Base-by-base conservation (phyloP, 2,329 filamentous ascomycete genomes). In the Spiromastix sp. region DNA sequence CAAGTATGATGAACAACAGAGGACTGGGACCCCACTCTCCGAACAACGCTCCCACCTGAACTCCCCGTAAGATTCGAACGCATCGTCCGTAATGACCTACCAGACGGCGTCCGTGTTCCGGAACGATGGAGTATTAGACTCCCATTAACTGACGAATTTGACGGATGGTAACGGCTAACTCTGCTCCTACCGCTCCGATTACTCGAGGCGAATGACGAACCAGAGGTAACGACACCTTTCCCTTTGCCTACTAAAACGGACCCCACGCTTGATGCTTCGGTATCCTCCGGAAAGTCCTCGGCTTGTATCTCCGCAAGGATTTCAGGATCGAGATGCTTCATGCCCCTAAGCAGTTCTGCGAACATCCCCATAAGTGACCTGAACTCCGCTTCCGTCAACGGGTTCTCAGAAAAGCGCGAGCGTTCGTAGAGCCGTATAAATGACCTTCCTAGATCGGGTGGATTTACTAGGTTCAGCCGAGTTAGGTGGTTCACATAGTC, bases 371-470 rank as follows among this genome's bases (percentile, higher is more conserved):
- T 95, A 19, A 95, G 65, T 15, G 71, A 63, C 24, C 81, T 71
- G 54, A 98, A 96, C 34, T 80, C 71, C 0, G 60, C 50, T 46
- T 87, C 80, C 2, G 74, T 71, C 3, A 94, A 64, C 1, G 80
- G 72, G 4, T 67, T 64, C 0, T 72, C 74, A 2, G 84, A 87
- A 61, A 93, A 98, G 26, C 89, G 79, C 2, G 86, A 85, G 38
- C 74, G 68, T 61, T 96, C 91, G 60, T 95, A 98, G 13, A 74
- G 64, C 1, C 70, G 59, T 13, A 95, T 61, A 52, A 96, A 98
- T 2, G 63, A 58, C 3, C 64, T 51, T 11, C 65, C 63, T 15
- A 72, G 47, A n/a, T 61, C 54, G 10, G 61, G 43, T 56, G 75
- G 54, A 45, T 68, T 46, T 55, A 78, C 64, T 39, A 93, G 72